A percentile compares a stretch with the other conserved stretches of the same genome.
Evolutionary conservation across 352 stramenopile genomes (phyloP).

Genomic region (Phytophthora lateralis): DNA sequence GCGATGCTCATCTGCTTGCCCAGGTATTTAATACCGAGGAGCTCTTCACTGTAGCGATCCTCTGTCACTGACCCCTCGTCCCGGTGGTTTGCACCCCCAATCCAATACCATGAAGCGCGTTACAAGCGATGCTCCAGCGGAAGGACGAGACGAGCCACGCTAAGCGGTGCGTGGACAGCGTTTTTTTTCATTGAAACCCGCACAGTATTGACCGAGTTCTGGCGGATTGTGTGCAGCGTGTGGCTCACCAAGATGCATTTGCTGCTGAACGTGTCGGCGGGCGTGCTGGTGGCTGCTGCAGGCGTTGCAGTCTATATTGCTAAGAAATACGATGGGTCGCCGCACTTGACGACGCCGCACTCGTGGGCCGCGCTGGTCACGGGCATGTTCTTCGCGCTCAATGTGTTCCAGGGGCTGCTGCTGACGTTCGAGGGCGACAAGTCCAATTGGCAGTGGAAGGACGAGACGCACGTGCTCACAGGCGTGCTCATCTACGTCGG

Average conservation of each 20-base stretch:
- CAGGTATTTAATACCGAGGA: constrained; percentile 25
- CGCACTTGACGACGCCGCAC: constrained; percentile 54
- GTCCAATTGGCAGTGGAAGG: constrained; percentile 75
- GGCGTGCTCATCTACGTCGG: constrained; percentile 66
- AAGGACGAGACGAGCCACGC: constrained; percentile 46
- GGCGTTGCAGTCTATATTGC: constrained; percentile 43
- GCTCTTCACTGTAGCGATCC: background rate
- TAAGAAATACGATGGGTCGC: constrained; percentile 35
- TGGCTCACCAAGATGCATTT: constrained; percentile 66
- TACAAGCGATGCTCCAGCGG: constrained; percentile 62
- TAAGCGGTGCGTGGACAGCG: constrained; percentile 36
- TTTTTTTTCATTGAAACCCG: constrained; percentile 1
- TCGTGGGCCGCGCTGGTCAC: constrained; percentile 65
- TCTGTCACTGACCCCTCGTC: constrained; percentile 10
- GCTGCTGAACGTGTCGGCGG: constrained; percentile 48
- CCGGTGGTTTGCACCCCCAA: constrained; percentile 8
- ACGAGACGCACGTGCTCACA: constrained; percentile 70
- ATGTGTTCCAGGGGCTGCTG: constrained; percentile 68
- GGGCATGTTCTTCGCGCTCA: constrained; percentile 60
- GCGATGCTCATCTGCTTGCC: constrained; percentile 61
- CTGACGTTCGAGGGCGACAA: constrained; percentile 60
- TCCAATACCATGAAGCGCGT: constrained; percentile 28
- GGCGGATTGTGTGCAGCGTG: constrained; percentile 32
- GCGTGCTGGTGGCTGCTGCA: constrained; percentile 41
- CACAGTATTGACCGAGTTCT: constrained; percentile 15